phyloP scores from a whole-genome alignment of 176 grass and related monocot genomes.

The Carex cristatella region DNA sequence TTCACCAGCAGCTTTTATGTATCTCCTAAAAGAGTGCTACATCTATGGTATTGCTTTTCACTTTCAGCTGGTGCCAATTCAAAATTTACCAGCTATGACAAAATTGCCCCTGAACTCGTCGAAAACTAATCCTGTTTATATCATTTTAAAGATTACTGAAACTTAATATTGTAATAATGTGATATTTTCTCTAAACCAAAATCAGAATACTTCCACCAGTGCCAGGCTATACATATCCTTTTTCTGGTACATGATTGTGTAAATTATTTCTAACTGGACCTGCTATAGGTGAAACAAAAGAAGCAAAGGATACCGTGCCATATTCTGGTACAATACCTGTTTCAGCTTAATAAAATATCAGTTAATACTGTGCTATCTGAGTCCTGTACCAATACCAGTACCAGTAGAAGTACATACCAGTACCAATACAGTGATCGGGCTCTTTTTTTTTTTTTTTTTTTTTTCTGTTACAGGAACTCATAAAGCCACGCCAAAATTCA shows the following conservation, averaged over 20 bases:
- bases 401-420: not conserved
- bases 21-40: conserved; percentile 82
- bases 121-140: not conserved
- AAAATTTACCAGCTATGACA: not conserved
- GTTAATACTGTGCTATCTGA: not conserved
- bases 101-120: not conserved
- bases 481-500: conserved; percentile 86
- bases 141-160: not conserved
- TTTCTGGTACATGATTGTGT: not conserved
- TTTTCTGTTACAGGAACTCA: conserved; percentile 48
- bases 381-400: not conserved
- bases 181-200: not conserved
- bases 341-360: not conserved
- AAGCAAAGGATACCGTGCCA: not conserved
- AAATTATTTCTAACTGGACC: not conserved
- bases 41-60: conserved; percentile 51
- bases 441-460: not conserved
- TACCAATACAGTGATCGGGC: too few relatives aligned
- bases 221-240: not conserved
- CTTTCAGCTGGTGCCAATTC: not conserved
- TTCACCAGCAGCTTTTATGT: conserved; percentile 63
- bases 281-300: too few relatives aligned
- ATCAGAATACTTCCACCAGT: not conserved
- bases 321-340: not conserved
- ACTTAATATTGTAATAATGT: not conserved